Base-by-base conservation (phyloP, 306 rosid genomes). In the Acacia crassicarpa region DNA sequence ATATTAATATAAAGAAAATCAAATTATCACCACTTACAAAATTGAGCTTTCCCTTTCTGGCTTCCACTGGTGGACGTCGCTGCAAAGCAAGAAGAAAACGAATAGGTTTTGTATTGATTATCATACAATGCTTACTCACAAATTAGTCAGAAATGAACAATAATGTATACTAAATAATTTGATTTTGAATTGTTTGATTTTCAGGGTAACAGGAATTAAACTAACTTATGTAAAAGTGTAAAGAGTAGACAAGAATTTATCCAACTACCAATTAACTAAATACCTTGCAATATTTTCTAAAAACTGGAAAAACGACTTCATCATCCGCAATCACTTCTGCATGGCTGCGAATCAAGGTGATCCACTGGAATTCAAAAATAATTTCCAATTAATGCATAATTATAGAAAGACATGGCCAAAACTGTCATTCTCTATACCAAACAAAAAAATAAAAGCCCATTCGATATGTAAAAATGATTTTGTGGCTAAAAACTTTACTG, bases 31-130 rank as follows among this genome's bases (percentile, higher is more conserved):
- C 63, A 88, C 98, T 93, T 86, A 95, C 99, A 85, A 85, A 72
- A 77, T 95, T 95, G 86, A 87, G 84, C 89, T 90, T 93, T 79
- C 99, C 98, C 86, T 91, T 93, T 67, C 86, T 88, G 73, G 79
- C 45, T 85, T 95, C 99, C 70, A 95, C 56, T 69, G 94, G 93
- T 67, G 98, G 99, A 27, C 99, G 98, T 74, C 99, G 90, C 99
- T 95, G 98, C 83, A 85, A 92, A 85, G 79, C 41, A 33, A 85
- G 84, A 87, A 86, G 73, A 75, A 69, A 33, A 71, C 49, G 72
- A 83, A 81, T 73, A n/a, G 72, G 63, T 46, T 80, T 61, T 76
- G 72, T 70, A 67, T 45, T 11, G 72, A 56, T 73, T 77, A 65
- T 59, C 49, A 66, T 84, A 72, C 82, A 83, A 25, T 43, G 53